Base-by-base conservation (phyloP, 257 asterid species). In the Gentiana dahurica region DNA sequence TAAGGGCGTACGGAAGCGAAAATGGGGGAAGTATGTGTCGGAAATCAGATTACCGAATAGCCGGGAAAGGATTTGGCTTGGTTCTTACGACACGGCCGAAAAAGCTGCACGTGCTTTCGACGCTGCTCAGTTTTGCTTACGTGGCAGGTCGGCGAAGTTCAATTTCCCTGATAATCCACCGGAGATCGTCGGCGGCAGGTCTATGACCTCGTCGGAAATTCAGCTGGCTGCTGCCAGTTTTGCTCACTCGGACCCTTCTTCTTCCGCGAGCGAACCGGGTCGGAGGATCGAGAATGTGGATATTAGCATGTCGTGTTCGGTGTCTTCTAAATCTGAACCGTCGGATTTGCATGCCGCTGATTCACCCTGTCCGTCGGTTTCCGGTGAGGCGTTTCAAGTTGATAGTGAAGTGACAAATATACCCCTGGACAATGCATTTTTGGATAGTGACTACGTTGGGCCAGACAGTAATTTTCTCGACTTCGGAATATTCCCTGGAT, bases 101-200 rank as follows among this genome's bases (percentile, higher is more conserved):
- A 81, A 86, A 60, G 95, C 95, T 33, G 94, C 95, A 46, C 74
- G 79, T 36, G 95, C 95, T 0, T 87, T 81, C 53, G 91, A 83
- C 72, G 88, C 89, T 1, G 94, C 91, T 0, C 83, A 69, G 4
- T 76, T 63, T 68, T 84, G 95, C 65, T 76, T 84, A 12, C 88
- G 96, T 4, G 94, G 94, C 60, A n/a, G 37, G 24, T 54, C 52
- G 36, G 92, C 87, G 1, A 82, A 68, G 52, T 77, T 87, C 60
- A 87, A 87, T 63, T 87, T 84, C 64, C 94, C 96, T 0, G 49
- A 76, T 33, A 57, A 63, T 39, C 82, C 77, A 1, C 77, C 82
- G 12, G 72, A 69, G 0, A 78, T 83, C 0, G 56, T 38, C 38
- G 61, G 76, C 82, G 89, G 85, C 3, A 48, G 73, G 71, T 68